Evolutionary conservation across 495 filamentous ascomycete genomes (phyloP).

Genomic region (Neurospora sp.): DNA sequence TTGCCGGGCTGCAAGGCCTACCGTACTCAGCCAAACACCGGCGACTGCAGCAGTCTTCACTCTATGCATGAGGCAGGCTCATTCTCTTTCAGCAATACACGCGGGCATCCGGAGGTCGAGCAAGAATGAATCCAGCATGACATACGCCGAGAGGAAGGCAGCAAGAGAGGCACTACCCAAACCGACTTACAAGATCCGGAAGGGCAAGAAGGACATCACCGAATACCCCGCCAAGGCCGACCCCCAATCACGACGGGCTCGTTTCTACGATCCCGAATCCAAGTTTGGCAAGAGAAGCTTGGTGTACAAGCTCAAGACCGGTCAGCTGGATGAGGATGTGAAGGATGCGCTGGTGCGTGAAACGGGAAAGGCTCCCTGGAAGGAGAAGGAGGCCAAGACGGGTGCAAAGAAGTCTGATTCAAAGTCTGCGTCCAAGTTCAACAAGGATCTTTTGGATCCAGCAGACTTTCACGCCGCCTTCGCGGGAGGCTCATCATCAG

Average conservation of each 20-base stretch:
- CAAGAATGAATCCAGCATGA: slow-evolving; percentile 8
- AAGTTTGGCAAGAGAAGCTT: slow-evolving; percentile 37
- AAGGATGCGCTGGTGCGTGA: not conserved
- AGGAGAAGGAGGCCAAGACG: not conserved
- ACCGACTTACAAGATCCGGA: slow-evolving; percentile 28
- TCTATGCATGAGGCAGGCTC: slow-evolving; percentile 1
- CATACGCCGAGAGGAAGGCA: slow-evolving; percentile 17
- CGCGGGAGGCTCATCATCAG: not conserved
- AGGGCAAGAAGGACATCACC: slow-evolving; percentile 37
- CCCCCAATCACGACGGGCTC: slow-evolving; percentile 25
- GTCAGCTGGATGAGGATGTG: slow-evolving; percentile 13
- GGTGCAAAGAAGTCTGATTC: not conserved
- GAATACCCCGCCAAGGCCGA: slow-evolving; percentile 19
- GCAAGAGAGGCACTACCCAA: slow-evolving; percentile 9
- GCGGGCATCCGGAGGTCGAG: slow-evolving; percentile 14
- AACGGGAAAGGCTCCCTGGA: not conserved
- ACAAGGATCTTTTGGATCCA: not conserved
- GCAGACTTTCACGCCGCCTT: not conserved
- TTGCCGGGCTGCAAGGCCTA: slow-evolving; percentile 12
- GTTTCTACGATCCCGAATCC: slow-evolving; percentile 31
- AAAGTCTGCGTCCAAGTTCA: not conserved
- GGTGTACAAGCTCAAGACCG: slow-evolving; percentile 31
- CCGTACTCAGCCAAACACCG: not conserved
- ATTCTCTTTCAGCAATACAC: slow-evolving; percentile 23
- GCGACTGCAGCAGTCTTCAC: slow-evolving; percentile 2